Evolutionary conservation across 2,329 filamentous ascomycete genomes (phyloP), one percentile per base, ranked within the genome.

Genomic region (Alternaria brassicae): DNA sequence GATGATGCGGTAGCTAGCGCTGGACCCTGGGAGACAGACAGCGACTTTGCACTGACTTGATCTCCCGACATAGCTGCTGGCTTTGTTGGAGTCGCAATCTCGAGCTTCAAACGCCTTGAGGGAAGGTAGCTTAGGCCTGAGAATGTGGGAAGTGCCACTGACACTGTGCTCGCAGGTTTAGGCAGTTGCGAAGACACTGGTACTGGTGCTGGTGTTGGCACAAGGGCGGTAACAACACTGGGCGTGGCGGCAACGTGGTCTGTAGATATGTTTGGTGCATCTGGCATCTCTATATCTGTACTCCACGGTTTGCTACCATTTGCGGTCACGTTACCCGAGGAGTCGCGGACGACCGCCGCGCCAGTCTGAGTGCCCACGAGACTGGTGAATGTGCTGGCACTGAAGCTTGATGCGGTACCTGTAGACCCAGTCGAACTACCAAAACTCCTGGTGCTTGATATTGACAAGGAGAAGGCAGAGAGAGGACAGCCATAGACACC

Each of bases 391-490:
- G 47, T 17, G 12, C 15, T 10, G 8, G 19, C 6, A 39, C n/a
- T 39, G 47, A 39, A 39, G n/a, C 15, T 28, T 6, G 32, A 50
- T 9, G 23, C 32, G 12, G 15, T 15, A 6, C 23, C 2, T 8
- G 15, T 6, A 4, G 10, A 39, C 2, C 0, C 3, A 10, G 32
- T 36, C 23, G n/a, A 28, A 8, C 47, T 39, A 3, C 23, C 47
- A 28, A 19, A 21, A 2, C 0, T 50, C 12, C 19, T 6, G 6
- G 2, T 19, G 3, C 6, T 10, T 9, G 23, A 1, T 1, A 10
- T 27, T 1, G 47, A 21, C 32, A 3, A 0, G 6, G 2, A 2
- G 3, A n/a, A 19, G 0, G 15, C 6, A 12, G n/a, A 10, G 1
- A 15, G 15, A 3, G 10, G 32, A 15, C 4, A 37, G 4, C 47